These are phyloP conservation scores for Tardiomyces depauwii DNA, from an alignment of 1,139 yeast genomes.

Conservation along the genomic window DNA sequence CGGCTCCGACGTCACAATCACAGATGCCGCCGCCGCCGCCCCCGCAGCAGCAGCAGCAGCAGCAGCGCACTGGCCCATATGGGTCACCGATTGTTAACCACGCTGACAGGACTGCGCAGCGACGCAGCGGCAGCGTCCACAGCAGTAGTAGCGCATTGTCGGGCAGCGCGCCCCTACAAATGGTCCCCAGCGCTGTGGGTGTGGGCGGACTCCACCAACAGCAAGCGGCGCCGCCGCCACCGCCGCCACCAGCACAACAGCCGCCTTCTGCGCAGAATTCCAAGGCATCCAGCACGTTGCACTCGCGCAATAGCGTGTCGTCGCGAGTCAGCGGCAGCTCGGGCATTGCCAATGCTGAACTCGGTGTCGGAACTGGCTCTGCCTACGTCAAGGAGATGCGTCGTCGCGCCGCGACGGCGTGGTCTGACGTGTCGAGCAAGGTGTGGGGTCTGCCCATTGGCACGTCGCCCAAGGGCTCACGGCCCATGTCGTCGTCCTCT, in stretches of 20 bases:
- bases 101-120: constrained; percentile 3
- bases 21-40: no score
- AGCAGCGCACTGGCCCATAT: no score
- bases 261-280: background rate
- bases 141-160: constrained; percentile 9
- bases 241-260: background rate
- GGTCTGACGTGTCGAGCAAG: background rate
- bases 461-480: background rate
- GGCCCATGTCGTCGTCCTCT: constrained; percentile 1
- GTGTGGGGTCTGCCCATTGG: constrained; percentile 5
- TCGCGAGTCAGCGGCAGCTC: constrained; percentile 4
- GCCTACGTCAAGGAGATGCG: constrained; percentile 43
- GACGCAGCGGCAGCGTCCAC: constrained; percentile 8
- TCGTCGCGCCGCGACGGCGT: background rate
- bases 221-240: no score
- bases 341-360: constrained; percentile 1
- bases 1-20: no score
- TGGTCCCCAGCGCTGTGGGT: background rate
- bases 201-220: background rate
- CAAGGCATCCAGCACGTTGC: background rate
- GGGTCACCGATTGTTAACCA: background rate
- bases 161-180: background rate
- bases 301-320: constrained; percentile 5
- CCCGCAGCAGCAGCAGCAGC: no score
- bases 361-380: constrained; percentile 26